Evolutionary conservation across 2,329 filamentous ascomycete genomes (phyloP).

Genomic region (Cladosporium sp.): DNA sequence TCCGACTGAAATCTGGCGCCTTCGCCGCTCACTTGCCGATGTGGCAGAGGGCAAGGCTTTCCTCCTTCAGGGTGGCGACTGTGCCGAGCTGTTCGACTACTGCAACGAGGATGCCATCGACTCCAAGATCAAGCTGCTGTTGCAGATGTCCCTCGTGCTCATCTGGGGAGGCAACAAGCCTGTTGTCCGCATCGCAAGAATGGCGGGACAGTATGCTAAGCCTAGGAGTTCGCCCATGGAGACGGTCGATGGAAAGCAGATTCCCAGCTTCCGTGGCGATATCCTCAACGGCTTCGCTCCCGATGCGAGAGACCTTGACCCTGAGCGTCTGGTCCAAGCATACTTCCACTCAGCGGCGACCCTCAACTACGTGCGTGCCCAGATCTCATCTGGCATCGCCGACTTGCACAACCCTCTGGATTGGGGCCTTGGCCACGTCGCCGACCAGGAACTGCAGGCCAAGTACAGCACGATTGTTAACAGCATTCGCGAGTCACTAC

Average conservation of each 20-base stretch:
- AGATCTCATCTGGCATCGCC: constrained; percentile 83
- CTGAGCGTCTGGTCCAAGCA: constrained; percentile 78
- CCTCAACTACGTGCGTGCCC: constrained; percentile 85
- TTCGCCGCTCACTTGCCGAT: constrained; percentile 77
- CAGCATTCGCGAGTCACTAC: constrained; percentile 85
- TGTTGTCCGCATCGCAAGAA: constrained; percentile 90
- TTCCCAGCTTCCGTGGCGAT: constrained; percentile 90
- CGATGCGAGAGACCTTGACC: constrained; percentile 77
- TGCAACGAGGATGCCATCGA: constrained; percentile 87
- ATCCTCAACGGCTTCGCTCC: constrained; percentile 87
- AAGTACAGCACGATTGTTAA: constrained; percentile 84
- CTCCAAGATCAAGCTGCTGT: constrained; percentile 90
- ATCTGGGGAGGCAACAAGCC: constrained; percentile 83
- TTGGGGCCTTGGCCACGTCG: constrained; percentile 91
- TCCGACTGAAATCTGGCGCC: constrained; percentile 73
- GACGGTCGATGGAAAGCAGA: constrained; percentile 72
- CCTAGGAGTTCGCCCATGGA: constrained; percentile 88
- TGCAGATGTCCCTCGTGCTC: constrained; percentile 95
- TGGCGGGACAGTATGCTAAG: constrained; percentile 98
- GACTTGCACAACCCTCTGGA: constrained; percentile 91
- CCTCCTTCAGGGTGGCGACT: constrained; percentile 93
- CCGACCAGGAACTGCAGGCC: constrained; percentile 75
- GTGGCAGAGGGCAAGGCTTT: constrained; percentile 91
- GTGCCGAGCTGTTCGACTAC: constrained; percentile 96
- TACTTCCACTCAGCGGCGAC: constrained; percentile 97